Conservation (phyloP, 805 yeast species). For the Yamadazyma philogaea region DNA sequence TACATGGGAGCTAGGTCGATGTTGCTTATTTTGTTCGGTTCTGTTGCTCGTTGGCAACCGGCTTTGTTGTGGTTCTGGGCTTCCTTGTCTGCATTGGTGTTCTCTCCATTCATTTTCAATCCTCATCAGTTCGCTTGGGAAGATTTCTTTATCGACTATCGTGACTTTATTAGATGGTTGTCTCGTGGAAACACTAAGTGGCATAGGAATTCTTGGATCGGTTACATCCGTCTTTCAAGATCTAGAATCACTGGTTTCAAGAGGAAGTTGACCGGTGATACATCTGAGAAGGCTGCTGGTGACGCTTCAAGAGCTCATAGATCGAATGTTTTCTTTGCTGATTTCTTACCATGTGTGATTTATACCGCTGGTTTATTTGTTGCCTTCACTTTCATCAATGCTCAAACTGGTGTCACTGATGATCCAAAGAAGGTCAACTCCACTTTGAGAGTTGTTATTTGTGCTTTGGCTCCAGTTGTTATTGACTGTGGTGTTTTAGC, state of each 20-base stretch:
- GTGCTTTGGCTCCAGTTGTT: slow-evolving; percentile 88
- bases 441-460: slow-evolving; percentile 65
- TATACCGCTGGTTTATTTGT: slow-evolving; percentile 69
- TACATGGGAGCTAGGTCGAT: slow-evolving; percentile 80
- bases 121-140: slow-evolving; percentile 98
- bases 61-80: slow-evolving; percentile 98
- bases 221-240: slow-evolving; percentile 74
- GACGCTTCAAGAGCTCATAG: slow-evolving; percentile 76
- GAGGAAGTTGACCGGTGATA: slow-evolving; percentile 62
- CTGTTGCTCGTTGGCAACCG: slow-evolving; percentile 85
- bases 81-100: slow-evolving; percentile 78
- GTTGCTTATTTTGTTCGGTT: slow-evolving; percentile 68
- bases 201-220: slow-evolving; percentile 89
- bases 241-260: slow-evolving; percentile 92
- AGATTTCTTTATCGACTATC: slow-evolving; percentile 93
- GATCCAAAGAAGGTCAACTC: slow-evolving; percentile 60
- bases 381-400: slow-evolving; percentile 78
- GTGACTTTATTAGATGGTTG: slow-evolving; percentile 88
- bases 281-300: slow-evolving; percentile 65
- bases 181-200: slow-evolving; percentile 88
- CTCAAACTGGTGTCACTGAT: slow-evolving; percentile 74
- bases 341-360: slow-evolving; percentile 68
- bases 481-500: slow-evolving; percentile 83
- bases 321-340: slow-evolving; percentile 74
- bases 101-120: slow-evolving; percentile 92